Base-by-base conservation (phyloP, 352 stramenopile genomes). In the Pythium periplocum region DNA sequence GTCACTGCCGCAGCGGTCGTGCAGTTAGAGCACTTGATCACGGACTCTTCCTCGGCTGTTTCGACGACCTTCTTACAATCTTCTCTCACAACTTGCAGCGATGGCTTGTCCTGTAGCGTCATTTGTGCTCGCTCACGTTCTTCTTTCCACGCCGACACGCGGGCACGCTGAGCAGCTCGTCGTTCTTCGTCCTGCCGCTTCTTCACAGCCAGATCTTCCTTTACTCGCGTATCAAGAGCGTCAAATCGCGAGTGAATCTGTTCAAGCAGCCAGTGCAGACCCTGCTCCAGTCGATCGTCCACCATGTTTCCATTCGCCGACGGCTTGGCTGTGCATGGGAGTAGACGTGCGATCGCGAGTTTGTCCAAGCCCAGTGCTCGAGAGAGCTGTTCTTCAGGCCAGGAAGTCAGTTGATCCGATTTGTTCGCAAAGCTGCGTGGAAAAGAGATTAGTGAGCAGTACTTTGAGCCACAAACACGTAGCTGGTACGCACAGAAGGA, bases 381-480 rank as follows among this genome's bases (percentile, higher is more conserved):
- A 4, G 49, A 45, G 26, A 90, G 58, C 3, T 76, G 52, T 0
- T 71, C 47, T 42, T 88, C 78, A 3, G 49, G 9, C 32, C 87
- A 10, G 0, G 73, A 68, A 0, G 61, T 56, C 0, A 55, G 55
- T 3, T 86, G 67, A 48, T 91, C 83, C 34, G 69, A 66, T 55
- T 91, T 93, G 58, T 93, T 93, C 45, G 80, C 83, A 57, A 87
- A 87, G 11, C 83, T 91, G 54, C 4, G 6, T 48, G 43, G 43
- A 31, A 17, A 48, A 17, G 30, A 31, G 9, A 48, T 30, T 48
- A 8, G 30, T 31, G 30, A 7, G 30, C 9, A 32, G 26, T 17
- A 1, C 9, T 31, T 26, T n/a, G 10, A 1, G 35, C 36, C 11
- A 8, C 2, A 48, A 45, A 46, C 43, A 37, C 6, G 17, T 30